Percentiles rank a stretch among this genome's conserved stretches.
phyloP scores from a whole-genome alignment of 1,284 basidiomycete genomes.

The Singerocomus inundabilis region DNA sequence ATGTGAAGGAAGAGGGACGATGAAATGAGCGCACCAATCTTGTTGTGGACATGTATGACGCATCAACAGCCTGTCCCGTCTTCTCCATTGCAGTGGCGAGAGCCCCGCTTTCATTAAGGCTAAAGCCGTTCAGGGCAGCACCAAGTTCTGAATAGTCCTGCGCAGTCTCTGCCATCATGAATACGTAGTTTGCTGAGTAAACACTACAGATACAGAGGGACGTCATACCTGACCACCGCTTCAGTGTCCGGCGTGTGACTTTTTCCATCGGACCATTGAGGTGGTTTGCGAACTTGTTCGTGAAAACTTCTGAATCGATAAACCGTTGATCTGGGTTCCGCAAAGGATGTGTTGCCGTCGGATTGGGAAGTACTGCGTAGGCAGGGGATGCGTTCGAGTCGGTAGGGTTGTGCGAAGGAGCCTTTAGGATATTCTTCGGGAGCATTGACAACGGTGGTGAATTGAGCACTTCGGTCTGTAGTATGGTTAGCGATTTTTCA shows the following conservation, averaged over 20 bases:
- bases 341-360: slow-evolving; percentile 82
- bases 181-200: slow-evolving; percentile 4
- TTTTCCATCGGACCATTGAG: slow-evolving; percentile 93
- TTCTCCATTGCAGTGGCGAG: slow-evolving; percentile 84
- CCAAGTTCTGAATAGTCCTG: slow-evolving; percentile 95
- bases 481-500: slow-evolving; percentile 5
- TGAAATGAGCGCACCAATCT: slow-evolving; percentile 55
- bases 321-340: slow-evolving; percentile 92
- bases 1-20: slow-evolving; percentile 7
- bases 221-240: slow-evolving; percentile 85
- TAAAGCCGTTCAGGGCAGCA: slow-evolving; percentile 94
- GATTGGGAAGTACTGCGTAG: slow-evolving; percentile 85
- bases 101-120: slow-evolving; percentile 76
- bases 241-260: slow-evolving; percentile 87
- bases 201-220: background rate
- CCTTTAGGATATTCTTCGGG: slow-evolving; percentile 95
- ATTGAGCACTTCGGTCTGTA: slow-evolving; percentile 84
- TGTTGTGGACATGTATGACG: slow-evolving; percentile 91
- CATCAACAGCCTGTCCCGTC: slow-evolving; percentile 93
- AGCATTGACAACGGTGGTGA: slow-evolving; percentile 88
- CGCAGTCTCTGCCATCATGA: slow-evolving; percentile 62
- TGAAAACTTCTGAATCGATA: slow-evolving; percentile 95
- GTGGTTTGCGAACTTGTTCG: slow-evolving; percentile 93
- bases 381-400: slow-evolving; percentile 72
- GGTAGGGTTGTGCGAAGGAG: slow-evolving; percentile 92